These are phyloP conservation scores for Backusella australiensis DNA, from an alignment of 192 early-diverging fungal genomes.

Conservation along the genomic window DNA sequence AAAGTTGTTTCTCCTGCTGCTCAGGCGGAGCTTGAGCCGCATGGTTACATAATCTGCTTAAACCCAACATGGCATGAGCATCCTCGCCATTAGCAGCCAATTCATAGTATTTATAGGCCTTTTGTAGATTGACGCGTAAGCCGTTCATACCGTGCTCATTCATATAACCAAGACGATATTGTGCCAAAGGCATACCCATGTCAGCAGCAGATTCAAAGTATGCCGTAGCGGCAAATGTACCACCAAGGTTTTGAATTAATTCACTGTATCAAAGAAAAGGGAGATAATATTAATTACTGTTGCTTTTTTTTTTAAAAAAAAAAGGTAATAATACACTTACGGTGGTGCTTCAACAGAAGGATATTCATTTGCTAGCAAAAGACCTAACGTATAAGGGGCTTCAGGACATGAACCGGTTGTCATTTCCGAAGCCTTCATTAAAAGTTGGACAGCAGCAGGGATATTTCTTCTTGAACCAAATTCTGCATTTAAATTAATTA, in stretches of 20 bases:
- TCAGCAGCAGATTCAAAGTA: constrained; percentile 71
- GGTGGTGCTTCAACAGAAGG: constrained; percentile 46
- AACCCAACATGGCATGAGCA: constrained; percentile 2
- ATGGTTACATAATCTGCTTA: not conserved
- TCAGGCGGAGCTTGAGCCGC: not conserved
- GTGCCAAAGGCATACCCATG: constrained; percentile 67
- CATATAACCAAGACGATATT: constrained; percentile 76
- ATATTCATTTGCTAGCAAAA: constrained; percentile 70
- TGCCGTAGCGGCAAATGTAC: constrained; percentile 64
- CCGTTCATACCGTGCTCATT: constrained; percentile 67
- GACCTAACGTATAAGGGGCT: constrained; percentile 73
- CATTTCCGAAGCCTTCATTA: constrained; percentile 72
- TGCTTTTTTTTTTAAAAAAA: not conserved
- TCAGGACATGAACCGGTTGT: constrained; percentile 73
- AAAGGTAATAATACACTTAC: constrained; percentile 7
- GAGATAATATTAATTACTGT: not conserved
- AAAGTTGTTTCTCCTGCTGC: not conserved
- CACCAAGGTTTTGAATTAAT: constrained; percentile 62
- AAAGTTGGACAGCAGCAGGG: constrained; percentile 75
- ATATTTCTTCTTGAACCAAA: constrained; percentile 64
- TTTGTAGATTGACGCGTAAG: not conserved
- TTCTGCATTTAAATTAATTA: constrained; percentile 70
- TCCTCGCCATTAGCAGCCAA: not conserved
- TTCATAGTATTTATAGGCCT: not conserved
- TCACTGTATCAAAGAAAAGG: constrained; percentile 30